Evolutionary conservation across 2,329 filamentous ascomycete genomes (phyloP).

Genomic region (Nothophaeocryptopus gaeumannii): DNA sequence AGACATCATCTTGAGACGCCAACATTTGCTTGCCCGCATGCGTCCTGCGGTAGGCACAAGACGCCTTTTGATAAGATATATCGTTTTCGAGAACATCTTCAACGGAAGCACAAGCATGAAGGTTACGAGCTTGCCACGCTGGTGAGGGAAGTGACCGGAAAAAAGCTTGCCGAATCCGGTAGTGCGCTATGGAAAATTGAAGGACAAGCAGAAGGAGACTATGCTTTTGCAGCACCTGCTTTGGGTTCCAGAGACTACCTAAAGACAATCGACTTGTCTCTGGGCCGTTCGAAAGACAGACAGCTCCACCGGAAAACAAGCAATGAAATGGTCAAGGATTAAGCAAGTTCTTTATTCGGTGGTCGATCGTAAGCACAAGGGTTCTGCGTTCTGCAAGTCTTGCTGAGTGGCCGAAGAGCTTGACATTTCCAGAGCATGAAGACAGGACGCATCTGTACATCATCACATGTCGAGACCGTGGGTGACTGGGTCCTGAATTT

Average conservation of each 20-base stretch:
- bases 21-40: conserved; percentile 26
- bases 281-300: conserved; percentile 8
- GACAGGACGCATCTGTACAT: too few species aligned
- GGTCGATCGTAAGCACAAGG: too few species aligned
- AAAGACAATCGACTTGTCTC: conserved; percentile 3
- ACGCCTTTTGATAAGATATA: conserved; percentile 27
- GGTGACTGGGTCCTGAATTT: too few species aligned
- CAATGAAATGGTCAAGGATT: neutral
- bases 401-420: too few species aligned
- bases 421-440: too few species aligned
- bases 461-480: too few species aligned
- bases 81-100: conserved; percentile 36
- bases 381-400: too few species aligned
- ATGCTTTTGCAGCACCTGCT: too few species aligned
- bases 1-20: neutral
- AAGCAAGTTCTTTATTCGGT: too few species aligned
- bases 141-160: conserved; percentile 1
- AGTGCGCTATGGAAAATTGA: neutral
- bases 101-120: conserved; percentile 28
- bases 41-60: conserved; percentile 27
- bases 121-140: conserved; percentile 6
- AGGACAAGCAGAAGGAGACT: neutral
- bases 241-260: neutral
- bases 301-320: conserved; percentile 2
- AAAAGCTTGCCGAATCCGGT: neutral